Evolutionary conservation across 1,284 basidiomycete genomes (phyloP).

Genomic region (Tylopilus sp.): DNA sequence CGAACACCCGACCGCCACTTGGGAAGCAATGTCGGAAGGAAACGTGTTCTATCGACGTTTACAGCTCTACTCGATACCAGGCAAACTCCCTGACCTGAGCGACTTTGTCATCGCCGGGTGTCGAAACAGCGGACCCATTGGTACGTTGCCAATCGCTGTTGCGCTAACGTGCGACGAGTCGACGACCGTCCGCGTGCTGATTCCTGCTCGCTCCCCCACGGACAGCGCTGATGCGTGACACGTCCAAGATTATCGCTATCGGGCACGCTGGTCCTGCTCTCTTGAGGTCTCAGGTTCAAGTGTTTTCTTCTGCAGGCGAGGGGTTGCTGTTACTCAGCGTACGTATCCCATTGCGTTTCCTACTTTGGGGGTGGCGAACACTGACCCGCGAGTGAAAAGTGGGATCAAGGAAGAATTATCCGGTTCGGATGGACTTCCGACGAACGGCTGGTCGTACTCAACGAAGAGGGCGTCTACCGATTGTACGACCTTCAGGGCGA

Average conservation of each 20-base stretch:
- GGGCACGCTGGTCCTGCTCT: conserved; percentile 57
- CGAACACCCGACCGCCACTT: conserved; percentile 70
- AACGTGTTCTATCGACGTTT: conserved; percentile 75
- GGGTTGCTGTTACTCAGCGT: conserved; percentile 63
- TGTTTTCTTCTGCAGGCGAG: conserved; percentile 72
- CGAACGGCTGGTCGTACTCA: conserved; percentile 79
- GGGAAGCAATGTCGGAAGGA: conserved; percentile 77
- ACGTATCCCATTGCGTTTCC: conserved; percentile 39
- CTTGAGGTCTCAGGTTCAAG: conserved; percentile 72
- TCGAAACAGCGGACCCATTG: conserved; percentile 83
- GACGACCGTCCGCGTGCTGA: conserved; percentile 1
- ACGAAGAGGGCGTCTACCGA: conserved; percentile 89
- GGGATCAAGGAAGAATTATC: conserved; percentile 79
- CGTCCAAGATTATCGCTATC: conserved; percentile 73
- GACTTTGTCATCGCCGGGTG: conserved; percentile 83
- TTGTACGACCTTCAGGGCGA: conserved; percentile 84
- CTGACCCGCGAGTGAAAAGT: conserved; percentile 44
- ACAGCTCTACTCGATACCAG: conserved; percentile 79
- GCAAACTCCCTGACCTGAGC: conserved; percentile 72
- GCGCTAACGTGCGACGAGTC: not conserved
- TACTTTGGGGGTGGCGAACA: not conserved
- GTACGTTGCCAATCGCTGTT: conserved; percentile 40
- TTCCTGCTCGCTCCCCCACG: not conserved
- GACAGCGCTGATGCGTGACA: conserved; percentile 83
- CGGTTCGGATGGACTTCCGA: conserved; percentile 79